Evolutionary conservation across 768 basidiomycete genomes (phyloP).

Genomic region (Panaeolus cyanescens): DNA sequence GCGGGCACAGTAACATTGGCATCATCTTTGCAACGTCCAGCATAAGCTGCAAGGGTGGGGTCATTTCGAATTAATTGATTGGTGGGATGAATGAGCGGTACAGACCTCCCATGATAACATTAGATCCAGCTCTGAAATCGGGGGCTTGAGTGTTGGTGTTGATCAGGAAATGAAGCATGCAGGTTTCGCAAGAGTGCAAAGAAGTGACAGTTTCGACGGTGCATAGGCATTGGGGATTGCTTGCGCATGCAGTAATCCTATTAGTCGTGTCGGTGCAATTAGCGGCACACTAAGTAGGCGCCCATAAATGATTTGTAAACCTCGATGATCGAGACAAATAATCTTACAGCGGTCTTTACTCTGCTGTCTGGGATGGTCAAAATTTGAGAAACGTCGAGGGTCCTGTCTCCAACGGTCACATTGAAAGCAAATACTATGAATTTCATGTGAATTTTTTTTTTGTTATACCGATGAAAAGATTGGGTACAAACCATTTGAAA

Average conservation of each 20-base stretch:
- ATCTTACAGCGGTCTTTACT: conserved; percentile 29
- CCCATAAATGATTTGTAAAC: background rate
- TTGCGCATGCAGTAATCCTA: conserved; percentile 41
- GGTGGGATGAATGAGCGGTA: conserved; percentile 2
- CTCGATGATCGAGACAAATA: conserved; percentile 16
- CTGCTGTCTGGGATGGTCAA: conserved; percentile 39
- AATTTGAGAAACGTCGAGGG: conserved; percentile 45
- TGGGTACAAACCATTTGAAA: conserved; percentile 55
- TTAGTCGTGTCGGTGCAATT: conserved; percentile 28
- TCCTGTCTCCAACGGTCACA: conserved; percentile 41
- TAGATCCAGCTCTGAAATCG: conserved; percentile 61
- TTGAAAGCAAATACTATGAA: conserved; percentile 46
- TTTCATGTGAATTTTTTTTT: background rate
- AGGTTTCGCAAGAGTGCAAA: conserved; percentile 62
- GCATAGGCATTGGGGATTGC: conserved; percentile 60
- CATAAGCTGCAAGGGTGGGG: conserved; percentile 48
- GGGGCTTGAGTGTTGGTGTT: conserved; percentile 45
- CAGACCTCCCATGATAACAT: conserved; percentile 57
- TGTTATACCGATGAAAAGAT: conserved; percentile 1
- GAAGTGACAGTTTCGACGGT: conserved; percentile 35
- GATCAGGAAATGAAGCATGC: conserved; percentile 63
- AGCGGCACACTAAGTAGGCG: conserved; percentile 32
- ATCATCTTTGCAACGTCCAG: conserved; percentile 40
- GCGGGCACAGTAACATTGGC: conserved; percentile 40
- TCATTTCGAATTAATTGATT: background rate